Conservation (phyloP, 257 asterid species). For the Coffea eugenioides region DNA sequence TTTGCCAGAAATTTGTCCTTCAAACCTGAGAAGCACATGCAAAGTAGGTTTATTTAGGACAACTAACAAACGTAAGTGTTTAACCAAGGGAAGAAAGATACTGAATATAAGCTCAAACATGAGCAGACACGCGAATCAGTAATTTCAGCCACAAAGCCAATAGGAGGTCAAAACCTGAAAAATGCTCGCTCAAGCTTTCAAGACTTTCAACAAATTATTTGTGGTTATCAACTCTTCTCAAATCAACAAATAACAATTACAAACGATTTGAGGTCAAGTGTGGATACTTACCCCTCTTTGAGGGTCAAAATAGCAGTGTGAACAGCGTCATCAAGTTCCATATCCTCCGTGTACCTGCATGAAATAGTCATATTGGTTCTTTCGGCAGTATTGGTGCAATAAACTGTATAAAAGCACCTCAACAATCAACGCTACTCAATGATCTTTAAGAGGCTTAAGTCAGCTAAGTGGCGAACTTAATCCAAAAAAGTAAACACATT, state of each 20-base stretch:
- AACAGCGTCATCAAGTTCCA: slow-evolving; percentile 99
- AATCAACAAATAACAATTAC: not conserved
- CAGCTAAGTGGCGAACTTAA: not conserved
- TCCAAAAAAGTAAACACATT: not conserved
- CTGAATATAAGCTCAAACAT: not conserved
- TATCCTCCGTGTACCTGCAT: slow-evolving; percentile 91
- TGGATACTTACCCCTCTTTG: slow-evolving; percentile 84
- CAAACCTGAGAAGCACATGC: slow-evolving; percentile 54
- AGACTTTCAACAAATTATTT: not conserved
- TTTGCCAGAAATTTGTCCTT: slow-evolving; percentile 94
- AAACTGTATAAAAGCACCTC: not conserved
- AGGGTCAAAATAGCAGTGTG: slow-evolving; percentile 98
- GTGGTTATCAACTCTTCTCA: not conserved
- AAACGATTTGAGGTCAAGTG: not conserved
- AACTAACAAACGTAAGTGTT: not conserved
- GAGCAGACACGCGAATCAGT: not conserved
- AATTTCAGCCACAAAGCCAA: not conserved
- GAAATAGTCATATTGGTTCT: not conserved
- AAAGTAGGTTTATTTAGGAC: not conserved
- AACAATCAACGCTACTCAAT: not conserved
- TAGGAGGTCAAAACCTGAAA: not conserved
- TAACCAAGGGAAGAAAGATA: not conserved
- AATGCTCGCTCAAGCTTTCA: not conserved
- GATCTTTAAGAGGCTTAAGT: not conserved
- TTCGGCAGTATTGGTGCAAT: not conserved